Evolutionary conservation across 2,329 filamentous ascomycete genomes (phyloP), one percentile per base, ranked within the genome.

Genomic region (Sporothrix pseudoabietina): DNA sequence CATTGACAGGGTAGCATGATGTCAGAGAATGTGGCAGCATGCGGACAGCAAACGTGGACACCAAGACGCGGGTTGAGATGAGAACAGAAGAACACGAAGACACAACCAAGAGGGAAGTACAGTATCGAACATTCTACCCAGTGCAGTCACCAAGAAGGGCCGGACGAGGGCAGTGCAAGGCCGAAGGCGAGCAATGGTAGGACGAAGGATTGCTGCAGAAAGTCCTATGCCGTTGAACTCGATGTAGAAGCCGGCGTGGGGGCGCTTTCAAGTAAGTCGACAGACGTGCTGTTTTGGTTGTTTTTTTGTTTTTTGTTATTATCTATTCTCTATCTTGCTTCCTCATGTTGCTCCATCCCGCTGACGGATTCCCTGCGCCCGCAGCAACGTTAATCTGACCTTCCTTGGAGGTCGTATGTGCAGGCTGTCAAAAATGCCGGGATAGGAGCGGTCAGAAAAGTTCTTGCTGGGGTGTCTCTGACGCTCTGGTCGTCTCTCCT

Each of bases 1-100:
- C 71, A n/a, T 65, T n/a, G 44, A 68, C n/a, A 35, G 14, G 47
- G 32, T 35, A 32, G 44, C 71, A 68, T 72, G 39, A 68, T 72
- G 61, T 68, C 52, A 68, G 71, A 72, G 61, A 35, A 68, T 68
- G 35, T 72, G 59, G 69, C 41, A 71, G 69, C 32, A 61, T 59
- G 52, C 32, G 49, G 49, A 39, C 19, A 22, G 5, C 1, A 19
- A 35, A 2, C 41, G 22, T 22, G 22, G 54, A 39, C 10, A 52
- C 30, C 26, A 52, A 16, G 32, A n/a, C 16, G 52, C 54, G 54
- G 69, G 14, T 22, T 22, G 69, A n/a, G 32, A 35, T n/a, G 69
- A 59, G 19, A 35, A 26, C 22, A 22, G 4, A 41, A 55, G 47
- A 8, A 35, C 19, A 59, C 10, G 55, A 59, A 22, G 8, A n/a